These are phyloP conservation scores for Silene vulgaris DNA, from an alignment of 179 eudicot species.

Conservation along the genomic window DNA sequence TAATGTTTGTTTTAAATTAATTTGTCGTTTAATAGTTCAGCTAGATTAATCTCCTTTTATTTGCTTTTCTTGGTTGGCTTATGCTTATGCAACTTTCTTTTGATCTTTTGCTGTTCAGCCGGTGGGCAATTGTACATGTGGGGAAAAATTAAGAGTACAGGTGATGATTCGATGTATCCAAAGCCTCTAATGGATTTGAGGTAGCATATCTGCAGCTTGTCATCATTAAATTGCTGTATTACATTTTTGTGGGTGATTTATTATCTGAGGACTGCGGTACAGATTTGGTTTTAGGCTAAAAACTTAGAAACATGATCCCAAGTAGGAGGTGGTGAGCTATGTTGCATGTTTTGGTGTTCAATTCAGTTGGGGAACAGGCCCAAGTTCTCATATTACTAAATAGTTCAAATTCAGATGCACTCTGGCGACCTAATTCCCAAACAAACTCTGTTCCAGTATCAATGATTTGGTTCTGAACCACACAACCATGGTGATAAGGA, in stretches of 20 bases:
- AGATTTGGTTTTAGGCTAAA: not conserved
- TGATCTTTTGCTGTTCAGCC: constrained; percentile 39
- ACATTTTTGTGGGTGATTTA: not conserved
- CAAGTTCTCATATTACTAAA: not conserved
- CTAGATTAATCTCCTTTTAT: not conserved
- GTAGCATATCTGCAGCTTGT: constrained; percentile 28
- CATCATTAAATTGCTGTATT: constrained; percentile 8
- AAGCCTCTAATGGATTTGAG: constrained; percentile 96
- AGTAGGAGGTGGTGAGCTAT: not conserved
- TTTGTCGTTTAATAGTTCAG: not conserved
- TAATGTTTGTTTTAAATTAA: not conserved
- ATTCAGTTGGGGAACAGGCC: not conserved
- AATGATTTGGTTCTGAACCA: not conserved
- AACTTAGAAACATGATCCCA: not conserved
- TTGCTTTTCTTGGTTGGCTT: not conserved
- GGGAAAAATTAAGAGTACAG: constrained; percentile 88
- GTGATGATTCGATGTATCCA: constrained; percentile 99
- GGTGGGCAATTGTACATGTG: constrained; percentile 99
- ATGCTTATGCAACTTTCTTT: not conserved
- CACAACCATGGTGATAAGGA: not conserved
- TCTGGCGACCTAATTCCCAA: not conserved
- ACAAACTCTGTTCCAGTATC: not conserved
- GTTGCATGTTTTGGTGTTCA: not conserved
- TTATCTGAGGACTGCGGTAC: not conserved
- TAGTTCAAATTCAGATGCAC: not conserved